A percentile compares a stretch with the other conserved stretches of the same genome.
Conservation (phyloP, 1,284 basidiomycete genomes). For the Microstroma glucosiphilum region DNA sequence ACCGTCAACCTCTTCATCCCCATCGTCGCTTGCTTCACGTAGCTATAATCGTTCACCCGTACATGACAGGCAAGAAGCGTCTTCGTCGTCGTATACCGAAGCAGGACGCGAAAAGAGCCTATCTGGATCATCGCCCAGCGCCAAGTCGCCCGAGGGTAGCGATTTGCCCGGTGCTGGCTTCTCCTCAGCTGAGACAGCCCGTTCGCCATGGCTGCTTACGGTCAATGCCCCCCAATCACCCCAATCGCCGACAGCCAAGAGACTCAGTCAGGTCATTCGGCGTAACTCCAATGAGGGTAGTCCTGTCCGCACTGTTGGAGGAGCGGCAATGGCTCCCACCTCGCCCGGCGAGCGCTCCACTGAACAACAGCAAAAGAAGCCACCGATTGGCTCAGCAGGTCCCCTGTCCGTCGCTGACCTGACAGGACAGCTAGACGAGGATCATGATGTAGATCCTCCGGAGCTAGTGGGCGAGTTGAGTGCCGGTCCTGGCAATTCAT, state of each 20-base stretch:
- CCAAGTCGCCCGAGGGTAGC: background rate
- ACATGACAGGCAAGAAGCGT: no score
- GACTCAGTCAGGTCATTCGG: background rate
- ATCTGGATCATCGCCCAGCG: background rate
- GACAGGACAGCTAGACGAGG: background rate
- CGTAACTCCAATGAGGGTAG: background rate
- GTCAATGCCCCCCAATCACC: background rate
- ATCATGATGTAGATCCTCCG: background rate
- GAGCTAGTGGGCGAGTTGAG: no score
- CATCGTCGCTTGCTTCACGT: background rate
- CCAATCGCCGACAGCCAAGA: background rate
- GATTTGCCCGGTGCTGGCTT: background rate
- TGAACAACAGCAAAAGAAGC: background rate
- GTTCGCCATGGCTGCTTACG: background rate
- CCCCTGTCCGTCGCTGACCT: background rate
- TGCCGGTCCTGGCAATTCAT: no score
- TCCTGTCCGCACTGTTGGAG: background rate
- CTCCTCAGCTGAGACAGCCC: background rate
- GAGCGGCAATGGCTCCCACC: slow-evolving; percentile 6
- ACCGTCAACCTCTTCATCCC: background rate
- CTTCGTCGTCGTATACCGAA: no score
- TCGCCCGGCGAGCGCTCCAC: background rate
- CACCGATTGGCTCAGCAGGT: background rate
- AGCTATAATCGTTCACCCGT: no score
- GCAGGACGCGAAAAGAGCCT: no score